These are phyloP conservation scores for Pachysandra terminalis DNA, from an alignment of 164 flowering plant species.

Conservation along the genomic window DNA sequence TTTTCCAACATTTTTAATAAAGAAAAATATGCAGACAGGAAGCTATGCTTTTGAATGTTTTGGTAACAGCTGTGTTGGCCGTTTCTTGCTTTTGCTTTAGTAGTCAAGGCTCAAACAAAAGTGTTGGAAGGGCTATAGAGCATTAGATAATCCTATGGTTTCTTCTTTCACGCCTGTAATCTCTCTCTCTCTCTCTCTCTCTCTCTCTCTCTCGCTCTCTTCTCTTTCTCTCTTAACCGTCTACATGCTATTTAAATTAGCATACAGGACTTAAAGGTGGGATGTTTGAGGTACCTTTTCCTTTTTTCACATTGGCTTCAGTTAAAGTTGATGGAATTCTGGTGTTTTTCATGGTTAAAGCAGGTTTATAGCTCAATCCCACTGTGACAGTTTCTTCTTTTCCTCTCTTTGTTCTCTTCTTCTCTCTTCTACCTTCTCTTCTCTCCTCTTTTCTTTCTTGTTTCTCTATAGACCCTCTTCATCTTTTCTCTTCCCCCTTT, in stretches of 20 bases:
- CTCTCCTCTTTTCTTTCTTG: neutral
- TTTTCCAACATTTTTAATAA: neutral
- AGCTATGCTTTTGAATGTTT: constrained; percentile 24
- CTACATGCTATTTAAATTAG: constrained; percentile 31
- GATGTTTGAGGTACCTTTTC: constrained; percentile 36
- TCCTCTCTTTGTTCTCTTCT: constrained; percentile 16
- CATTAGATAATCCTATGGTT: constrained; percentile 1
- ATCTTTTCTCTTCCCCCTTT: neutral
- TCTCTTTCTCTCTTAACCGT: constrained; percentile 15
- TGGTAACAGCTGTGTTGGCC: constrained; percentile 31
- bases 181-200: constrained; percentile 25
- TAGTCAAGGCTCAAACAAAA: constrained; percentile 22
- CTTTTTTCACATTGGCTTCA: constrained; percentile 55
- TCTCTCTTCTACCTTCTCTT: constrained; percentile 7
- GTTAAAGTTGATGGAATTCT: constrained; percentile 67
- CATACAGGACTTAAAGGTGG: constrained; percentile 34
- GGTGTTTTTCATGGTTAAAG: constrained; percentile 56
- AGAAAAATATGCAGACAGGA: neutral
- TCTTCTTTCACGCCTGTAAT: too few species aligned
- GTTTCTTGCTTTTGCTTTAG: constrained; percentile 41
- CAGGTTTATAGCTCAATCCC: constrained; percentile 46
- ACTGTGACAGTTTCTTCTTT: constrained; percentile 41
- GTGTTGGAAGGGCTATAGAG: constrained; percentile 6
- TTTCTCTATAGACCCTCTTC: neutral
- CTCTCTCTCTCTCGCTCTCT: constrained; percentile 26